These are phyloP conservation scores for Blastobotrys peoriensis DNA, from an alignment of 805 yeast genomes.

Conservation along the genomic window DNA sequence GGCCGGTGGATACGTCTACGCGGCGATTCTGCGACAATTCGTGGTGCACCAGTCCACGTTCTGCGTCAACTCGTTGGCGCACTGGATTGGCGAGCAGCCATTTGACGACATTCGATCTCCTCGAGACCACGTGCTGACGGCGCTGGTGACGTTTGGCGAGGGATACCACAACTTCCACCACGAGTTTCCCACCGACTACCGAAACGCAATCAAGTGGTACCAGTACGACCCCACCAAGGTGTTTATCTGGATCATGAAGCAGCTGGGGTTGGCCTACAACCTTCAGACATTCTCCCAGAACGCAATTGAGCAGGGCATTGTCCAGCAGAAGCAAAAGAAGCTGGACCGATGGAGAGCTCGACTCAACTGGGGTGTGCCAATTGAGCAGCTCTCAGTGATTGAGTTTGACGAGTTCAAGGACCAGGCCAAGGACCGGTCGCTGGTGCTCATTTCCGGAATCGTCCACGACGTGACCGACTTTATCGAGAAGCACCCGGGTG, in stretches of 20 bases:
- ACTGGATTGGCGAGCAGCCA: conserved; percentile 66
- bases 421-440: conserved; percentile 48
- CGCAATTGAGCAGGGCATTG: conserved; percentile 61
- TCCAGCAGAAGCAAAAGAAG: conserved; percentile 77
- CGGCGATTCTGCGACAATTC: conserved; percentile 67
- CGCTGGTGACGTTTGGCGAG: conserved; percentile 76
- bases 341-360: conserved; percentile 70
- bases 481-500: conserved; percentile 92
- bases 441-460: conserved; percentile 82
- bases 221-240: conserved; percentile 86
- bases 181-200: conserved; percentile 87
- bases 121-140: conserved; percentile 57
- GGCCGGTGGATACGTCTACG: conserved; percentile 70
- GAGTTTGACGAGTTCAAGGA: conserved; percentile 49
- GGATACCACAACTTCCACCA: conserved; percentile 92
- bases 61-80: conserved; percentile 78
- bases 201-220: conserved; percentile 65
- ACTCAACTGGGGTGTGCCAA: conserved; percentile 91
- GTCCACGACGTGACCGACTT: conserved; percentile 92
- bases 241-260: conserved; percentile 48
- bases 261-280: conserved; percentile 53
- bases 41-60: conserved; percentile 75
- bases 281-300: conserved; percentile 51
- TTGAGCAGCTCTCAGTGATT: conserved; percentile 72
- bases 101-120: conserved; percentile 71